These are phyloP conservation scores for Fusarium sp. DNA, from an alignment of 2,329 filamentous ascomycete species.

Conservation along the genomic window DNA sequence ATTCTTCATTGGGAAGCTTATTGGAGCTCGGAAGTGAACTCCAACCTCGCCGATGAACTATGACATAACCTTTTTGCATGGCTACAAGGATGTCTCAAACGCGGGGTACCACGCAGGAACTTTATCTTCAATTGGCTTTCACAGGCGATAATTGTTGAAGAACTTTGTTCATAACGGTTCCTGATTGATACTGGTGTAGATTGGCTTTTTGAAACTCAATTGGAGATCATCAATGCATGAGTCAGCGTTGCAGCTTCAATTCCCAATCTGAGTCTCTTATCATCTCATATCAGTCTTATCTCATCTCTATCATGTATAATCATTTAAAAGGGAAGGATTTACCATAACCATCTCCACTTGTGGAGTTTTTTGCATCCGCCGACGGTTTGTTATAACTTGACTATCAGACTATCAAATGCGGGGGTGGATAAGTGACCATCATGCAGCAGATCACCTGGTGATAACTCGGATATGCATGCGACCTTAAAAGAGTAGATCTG, in stretches of 20 bases:
- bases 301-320: neutral
- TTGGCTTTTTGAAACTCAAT: neutral
- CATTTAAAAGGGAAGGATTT: neutral
- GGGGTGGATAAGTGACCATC: conserved; percentile 15
- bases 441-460: neutral
- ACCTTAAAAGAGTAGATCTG: neutral
- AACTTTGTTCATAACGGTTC: rapidly evolving
- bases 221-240: rapidly evolving
- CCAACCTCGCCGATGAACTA: neutral
- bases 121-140: neutral
- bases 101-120: neutral
- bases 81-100: neutral
- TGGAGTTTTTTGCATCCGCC: neutral
- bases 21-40: neutral
- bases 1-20: neutral
- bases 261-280: too few relatives aligned
- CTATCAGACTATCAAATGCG: conserved; percentile 11
- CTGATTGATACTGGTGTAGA: neutral
- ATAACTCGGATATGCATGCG: neutral
- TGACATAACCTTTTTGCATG: neutral
- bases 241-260: too few relatives aligned
- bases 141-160: neutral
- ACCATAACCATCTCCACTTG: neutral
- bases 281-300: neutral
- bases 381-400: neutral